Percentiles rank a stretch among this genome's conserved stretches.
phyloP scores from a whole-genome alignment of 331 rosid species.

The Malus hybrid region DNA sequence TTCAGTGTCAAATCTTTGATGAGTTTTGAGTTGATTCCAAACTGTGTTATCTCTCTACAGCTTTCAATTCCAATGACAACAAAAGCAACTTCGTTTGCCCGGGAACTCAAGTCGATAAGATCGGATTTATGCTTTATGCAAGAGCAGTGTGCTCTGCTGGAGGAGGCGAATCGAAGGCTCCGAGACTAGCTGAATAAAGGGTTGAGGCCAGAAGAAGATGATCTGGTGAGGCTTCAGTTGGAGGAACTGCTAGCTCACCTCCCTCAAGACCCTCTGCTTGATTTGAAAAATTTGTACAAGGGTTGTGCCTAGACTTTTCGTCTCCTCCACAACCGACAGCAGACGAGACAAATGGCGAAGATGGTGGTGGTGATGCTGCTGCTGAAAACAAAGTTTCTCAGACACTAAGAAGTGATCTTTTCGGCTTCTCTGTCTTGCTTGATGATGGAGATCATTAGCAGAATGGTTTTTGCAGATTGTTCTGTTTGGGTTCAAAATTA shows the following conservation, averaged over 20 bases:
- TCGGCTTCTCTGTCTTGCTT: constrained; percentile 25
- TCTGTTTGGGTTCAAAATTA: not conserved
- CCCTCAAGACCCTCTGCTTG: constrained; percentile 60
- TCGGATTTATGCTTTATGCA: constrained; percentile 71
- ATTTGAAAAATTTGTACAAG: constrained; percentile 61
- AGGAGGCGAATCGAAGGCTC: constrained; percentile 79
- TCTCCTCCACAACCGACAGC: constrained; percentile 49
- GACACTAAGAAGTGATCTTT: constrained; percentile 29
- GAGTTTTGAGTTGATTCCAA: not conserved
- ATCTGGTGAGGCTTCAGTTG: constrained; percentile 95
- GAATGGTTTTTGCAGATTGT: not conserved
- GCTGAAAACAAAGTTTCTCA: constrained; percentile 14
- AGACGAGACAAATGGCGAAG: constrained; percentile 29
- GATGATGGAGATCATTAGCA: constrained; percentile 19
- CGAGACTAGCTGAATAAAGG: constrained; percentile 69
- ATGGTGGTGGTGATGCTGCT: not conserved
- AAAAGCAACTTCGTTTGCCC: constrained; percentile 69
- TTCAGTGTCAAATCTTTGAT: not conserved
- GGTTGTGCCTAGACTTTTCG: constrained; percentile 79
- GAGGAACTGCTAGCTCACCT: constrained; percentile 71
- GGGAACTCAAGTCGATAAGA: constrained; percentile 67
- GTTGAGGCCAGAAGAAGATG: constrained; percentile 83
- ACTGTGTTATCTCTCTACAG: constrained; percentile 23
- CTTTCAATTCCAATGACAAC: constrained; percentile 85
- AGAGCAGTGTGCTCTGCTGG: constrained; percentile 65